Evolutionary conservation across 371 early-diverging fungal genomes (phyloP).

Genomic region (Mortierella sp.): DNA sequence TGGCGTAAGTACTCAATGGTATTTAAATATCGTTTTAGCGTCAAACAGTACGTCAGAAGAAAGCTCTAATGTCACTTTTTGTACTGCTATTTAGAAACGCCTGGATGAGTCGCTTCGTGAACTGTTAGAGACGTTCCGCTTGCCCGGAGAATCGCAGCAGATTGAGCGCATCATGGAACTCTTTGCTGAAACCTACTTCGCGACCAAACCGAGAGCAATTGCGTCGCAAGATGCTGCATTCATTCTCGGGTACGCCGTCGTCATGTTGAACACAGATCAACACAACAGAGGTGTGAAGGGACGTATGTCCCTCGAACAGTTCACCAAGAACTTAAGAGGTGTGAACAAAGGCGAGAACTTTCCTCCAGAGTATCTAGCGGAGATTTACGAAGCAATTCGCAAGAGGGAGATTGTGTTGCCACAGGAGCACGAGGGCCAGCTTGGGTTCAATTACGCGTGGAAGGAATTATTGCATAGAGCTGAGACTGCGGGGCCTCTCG

Average conservation of each 20-base stretch:
- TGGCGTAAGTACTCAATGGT: constrained; percentile 59
- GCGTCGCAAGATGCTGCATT: constrained; percentile 80
- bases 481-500: constrained; percentile 60
- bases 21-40: not conserved
- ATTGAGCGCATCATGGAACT: constrained; percentile 92
- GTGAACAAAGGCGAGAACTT: constrained; percentile 84
- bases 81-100: constrained; percentile 62
- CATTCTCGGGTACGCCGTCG: constrained; percentile 87
- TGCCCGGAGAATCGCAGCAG: constrained; percentile 96
- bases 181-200: constrained; percentile 85
- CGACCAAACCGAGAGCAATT: constrained; percentile 70
- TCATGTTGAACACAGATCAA: constrained; percentile 96
- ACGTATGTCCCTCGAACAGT: constrained; percentile 91
- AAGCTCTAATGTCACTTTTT: not conserved
- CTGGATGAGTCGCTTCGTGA: constrained; percentile 90
- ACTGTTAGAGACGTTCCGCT: constrained; percentile 86
- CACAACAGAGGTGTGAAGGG: constrained; percentile 83
- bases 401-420: constrained; percentile 89
- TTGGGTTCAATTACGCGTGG: constrained; percentile 97
- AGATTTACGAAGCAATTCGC: constrained; percentile 82
- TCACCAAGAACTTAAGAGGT: constrained; percentile 82
- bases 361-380: constrained; percentile 75
- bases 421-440: constrained; percentile 91
- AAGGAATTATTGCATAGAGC: constrained; percentile 81
- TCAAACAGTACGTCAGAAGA: not conserved